A percentile compares a stretch with the other conserved stretches of the same genome.
Evolutionary conservation across 345 rosid species (phyloP).

Genomic region (Populus euphratica): DNA sequence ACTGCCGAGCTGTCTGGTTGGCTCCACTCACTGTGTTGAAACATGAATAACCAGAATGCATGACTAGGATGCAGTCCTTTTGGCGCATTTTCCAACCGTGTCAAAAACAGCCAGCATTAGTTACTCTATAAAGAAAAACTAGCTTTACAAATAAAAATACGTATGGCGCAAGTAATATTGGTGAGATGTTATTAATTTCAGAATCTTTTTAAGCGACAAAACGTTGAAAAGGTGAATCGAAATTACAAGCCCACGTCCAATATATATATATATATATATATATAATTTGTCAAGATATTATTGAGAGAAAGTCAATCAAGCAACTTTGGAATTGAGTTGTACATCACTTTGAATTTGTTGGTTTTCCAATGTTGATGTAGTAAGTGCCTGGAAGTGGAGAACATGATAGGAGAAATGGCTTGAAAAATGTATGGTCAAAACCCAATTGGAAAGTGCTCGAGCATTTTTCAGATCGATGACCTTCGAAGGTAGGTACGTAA

Average conservation of each 20-base stretch:
- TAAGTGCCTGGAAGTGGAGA: slow-evolving; percentile 9
- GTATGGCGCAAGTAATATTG: background rate
- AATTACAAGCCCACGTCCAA: background rate
- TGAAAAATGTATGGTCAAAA: background rate
- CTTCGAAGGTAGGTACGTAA: no score
- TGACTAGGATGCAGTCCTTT: background rate
- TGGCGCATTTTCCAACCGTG: background rate
- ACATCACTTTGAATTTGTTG: slow-evolving; percentile 16
- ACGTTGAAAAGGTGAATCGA: slow-evolving; percentile 14
- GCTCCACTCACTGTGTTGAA: background rate
- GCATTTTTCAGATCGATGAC: background rate
- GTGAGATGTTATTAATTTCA: background rate
- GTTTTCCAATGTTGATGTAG: background rate
- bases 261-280: no score
- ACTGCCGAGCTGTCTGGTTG: background rate
- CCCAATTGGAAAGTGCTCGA: background rate
- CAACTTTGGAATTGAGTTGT: slow-evolving; percentile 15
- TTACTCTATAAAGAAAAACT: background rate
- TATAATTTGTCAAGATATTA: slow-evolving; percentile 13
- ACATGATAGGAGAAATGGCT: background rate
- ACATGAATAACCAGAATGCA: background rate
- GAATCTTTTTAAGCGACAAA: slow-evolving; percentile 6
- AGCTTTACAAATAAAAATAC: background rate
- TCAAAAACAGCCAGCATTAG: background rate
- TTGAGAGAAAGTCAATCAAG: slow-evolving; percentile 9